Conservation (phyloP, 768 basidiomycete genomes). For the Hydnum rufescens region DNA sequence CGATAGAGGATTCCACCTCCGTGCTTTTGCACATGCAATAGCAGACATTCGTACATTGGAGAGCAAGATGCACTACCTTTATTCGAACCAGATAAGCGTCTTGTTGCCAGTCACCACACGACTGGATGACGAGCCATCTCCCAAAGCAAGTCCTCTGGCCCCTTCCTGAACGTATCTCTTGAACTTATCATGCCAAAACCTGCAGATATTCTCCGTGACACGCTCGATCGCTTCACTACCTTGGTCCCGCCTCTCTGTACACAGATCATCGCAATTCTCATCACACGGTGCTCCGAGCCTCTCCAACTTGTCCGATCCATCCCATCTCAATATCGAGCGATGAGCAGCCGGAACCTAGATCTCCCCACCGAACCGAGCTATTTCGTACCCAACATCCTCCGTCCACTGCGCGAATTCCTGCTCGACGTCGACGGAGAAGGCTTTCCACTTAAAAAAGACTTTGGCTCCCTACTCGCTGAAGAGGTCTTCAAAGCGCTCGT, state of each 20-base stretch:
- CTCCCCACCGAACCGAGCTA: slow-evolving; percentile 63
- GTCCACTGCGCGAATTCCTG: slow-evolving; percentile 47
- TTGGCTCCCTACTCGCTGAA: slow-evolving; percentile 16
- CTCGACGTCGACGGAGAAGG: slow-evolving; percentile 49
- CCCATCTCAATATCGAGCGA: slow-evolving; percentile 76
- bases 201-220: slow-evolving; percentile 27
- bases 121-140: not conserved
- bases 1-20: slow-evolving; percentile 18
- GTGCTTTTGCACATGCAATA: slow-evolving; percentile 35
- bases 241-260: slow-evolving; percentile 38
- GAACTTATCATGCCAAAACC: not conserved
- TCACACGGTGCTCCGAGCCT: slow-evolving; percentile 65
- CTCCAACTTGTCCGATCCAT: slow-evolving; percentile 72
- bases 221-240: slow-evolving; percentile 29
- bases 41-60: slow-evolving; percentile 45
- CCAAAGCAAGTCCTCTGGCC: not conserved
- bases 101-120: slow-evolving; percentile 26
- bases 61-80: slow-evolving; percentile 33
- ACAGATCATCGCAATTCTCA: slow-evolving; percentile 51
- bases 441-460: slow-evolving; percentile 32
- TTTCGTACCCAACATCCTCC: slow-evolving; percentile 64
- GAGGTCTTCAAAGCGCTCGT: slow-evolving; percentile 18
- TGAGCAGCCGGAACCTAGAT: slow-evolving; percentile 34
- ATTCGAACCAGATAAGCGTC: slow-evolving; percentile 44
- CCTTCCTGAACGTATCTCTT: not conserved